These are phyloP conservation scores for Rhizophora mangle DNA, from an alignment of 345 rosid genomes.

Conservation along the genomic window DNA sequence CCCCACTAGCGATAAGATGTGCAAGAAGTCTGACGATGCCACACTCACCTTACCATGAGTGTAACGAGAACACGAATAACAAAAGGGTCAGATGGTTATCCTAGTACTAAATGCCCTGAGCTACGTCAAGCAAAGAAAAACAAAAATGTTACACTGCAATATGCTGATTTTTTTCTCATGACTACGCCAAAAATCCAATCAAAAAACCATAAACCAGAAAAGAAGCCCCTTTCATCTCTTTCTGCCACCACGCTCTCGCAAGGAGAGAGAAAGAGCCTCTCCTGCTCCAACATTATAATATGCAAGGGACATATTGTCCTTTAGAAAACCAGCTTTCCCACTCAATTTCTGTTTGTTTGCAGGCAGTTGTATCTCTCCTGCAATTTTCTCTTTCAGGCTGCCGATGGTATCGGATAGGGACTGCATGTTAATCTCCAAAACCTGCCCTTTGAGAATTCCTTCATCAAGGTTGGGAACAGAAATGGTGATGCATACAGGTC, in stretches of 20 bases:
- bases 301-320: slow-evolving; percentile 86
- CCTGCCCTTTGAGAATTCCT: slow-evolving; percentile 70
- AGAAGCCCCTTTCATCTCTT: slow-evolving; percentile 46
- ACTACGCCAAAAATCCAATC: slow-evolving; percentile 9
- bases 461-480: slow-evolving; percentile 72
- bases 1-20: no score
- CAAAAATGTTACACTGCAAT: slow-evolving; percentile 4
- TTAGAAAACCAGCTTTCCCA: slow-evolving; percentile 83
- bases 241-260: slow-evolving; percentile 89
- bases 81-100: slow-evolving; percentile 1
- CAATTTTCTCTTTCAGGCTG: slow-evolving; percentile 91
- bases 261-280: slow-evolving; percentile 54
- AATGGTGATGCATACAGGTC: slow-evolving; percentile 54
- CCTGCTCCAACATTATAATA: slow-evolving; percentile 73
- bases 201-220: slow-evolving; percentile 18
- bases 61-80: background rate
- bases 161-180: background rate
- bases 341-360: slow-evolving; percentile 88
- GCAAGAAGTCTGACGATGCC: no score
- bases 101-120: slow-evolving; percentile 19
- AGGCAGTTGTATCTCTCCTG: slow-evolving; percentile 77
- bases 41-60: slow-evolving; percentile 17
- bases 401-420: slow-evolving; percentile 68
- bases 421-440: slow-evolving; percentile 68
- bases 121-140: slow-evolving; percentile 4